Conservation (phyloP, 1,284 basidiomycete species). For the Coniferiporia sulphurascens region DNA sequence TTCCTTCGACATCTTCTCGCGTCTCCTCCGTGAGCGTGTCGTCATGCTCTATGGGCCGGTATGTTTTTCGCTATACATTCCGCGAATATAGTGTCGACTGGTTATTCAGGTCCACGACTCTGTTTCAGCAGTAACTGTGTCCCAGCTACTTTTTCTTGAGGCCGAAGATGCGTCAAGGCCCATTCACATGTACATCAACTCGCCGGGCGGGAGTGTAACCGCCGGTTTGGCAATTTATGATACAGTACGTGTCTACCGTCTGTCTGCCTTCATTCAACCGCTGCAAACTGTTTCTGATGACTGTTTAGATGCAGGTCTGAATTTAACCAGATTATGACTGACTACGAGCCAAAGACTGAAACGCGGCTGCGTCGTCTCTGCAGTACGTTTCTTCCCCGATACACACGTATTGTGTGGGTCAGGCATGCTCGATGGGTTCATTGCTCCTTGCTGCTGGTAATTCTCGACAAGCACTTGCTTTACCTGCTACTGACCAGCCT, state of each 20-base stretch:
- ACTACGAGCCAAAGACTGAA: neutral
- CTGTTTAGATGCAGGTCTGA: conserved; percentile 67
- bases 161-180: conserved; percentile 90
- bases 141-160: conserved; percentile 89
- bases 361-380: conserved; percentile 17
- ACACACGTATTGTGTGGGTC: conserved; percentile 90
- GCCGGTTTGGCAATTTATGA: conserved; percentile 94
- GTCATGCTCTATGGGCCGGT: conserved; percentile 93
- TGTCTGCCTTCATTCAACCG: neutral
- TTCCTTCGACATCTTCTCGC: conserved; percentile 92
- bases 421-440: conserved; percentile 92
- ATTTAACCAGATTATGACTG: conserved; percentile 14
- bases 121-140: conserved; percentile 80
- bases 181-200: conserved; percentile 93
- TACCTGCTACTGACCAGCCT: neutral
- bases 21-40: conserved; percentile 84
- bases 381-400: conserved; percentile 91
- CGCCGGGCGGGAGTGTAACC: conserved; percentile 90
- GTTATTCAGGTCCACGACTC: conserved; percentile 70
- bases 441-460: conserved; percentile 78
- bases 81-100: neutral
- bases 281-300: conserved; percentile 19
- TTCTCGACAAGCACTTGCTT: neutral
- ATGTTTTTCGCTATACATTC: conserved; percentile 27
- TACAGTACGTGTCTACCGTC: conserved; percentile 51